Percentiles rank a stretch among this genome's conserved stretches.
These are phyloP conservation scores for Gypsophila paniculata DNA, from an alignment of 179 eudicot genomes.

Conservation along the genomic window DNA sequence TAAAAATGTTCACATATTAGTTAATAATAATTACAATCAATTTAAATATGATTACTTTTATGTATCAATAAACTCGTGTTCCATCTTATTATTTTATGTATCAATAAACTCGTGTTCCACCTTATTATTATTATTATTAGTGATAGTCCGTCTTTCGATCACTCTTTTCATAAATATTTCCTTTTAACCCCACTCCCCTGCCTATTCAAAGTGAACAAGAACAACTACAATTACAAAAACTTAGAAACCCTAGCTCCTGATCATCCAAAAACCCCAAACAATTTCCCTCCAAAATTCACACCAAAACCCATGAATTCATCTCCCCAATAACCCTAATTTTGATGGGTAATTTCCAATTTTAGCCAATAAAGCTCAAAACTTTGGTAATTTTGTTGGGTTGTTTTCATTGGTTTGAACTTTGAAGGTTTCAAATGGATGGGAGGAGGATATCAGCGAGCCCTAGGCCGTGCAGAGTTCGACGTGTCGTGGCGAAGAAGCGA, in stretches of 20 bases:
- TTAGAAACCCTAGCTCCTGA: conserved; percentile 8
- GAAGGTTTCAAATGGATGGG: conserved; percentile 51
- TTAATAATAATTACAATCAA: too few species aligned
- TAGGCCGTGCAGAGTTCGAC: conserved; percentile 61
- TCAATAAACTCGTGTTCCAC: too few species aligned
- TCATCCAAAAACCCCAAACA: conserved; percentile 1
- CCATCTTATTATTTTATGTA: too few species aligned
- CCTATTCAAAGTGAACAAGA: too few species aligned
- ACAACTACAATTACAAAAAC: background rate
- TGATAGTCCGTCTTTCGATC: too few species aligned
- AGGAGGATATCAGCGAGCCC: conserved; percentile 76
- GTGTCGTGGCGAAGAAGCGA: conserved; percentile 70
- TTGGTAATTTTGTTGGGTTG: background rate
- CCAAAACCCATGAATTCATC: conserved; percentile 19
- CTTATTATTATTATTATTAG: too few species aligned
- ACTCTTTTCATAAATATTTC: too few species aligned
- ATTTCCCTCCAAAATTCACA: conserved; percentile 10
- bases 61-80: too few species aligned
- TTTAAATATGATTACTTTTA: too few species aligned
- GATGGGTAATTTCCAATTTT: background rate
- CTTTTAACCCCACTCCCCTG: too few species aligned
- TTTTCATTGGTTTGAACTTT: background rate
- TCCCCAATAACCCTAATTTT: conserved; percentile 9
- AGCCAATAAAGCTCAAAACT: background rate
- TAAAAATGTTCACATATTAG: too few species aligned